A percentile compares a stretch with the other conserved stretches of the same genome.
These are phyloP conservation scores for Xylaria sp. DNA, from an alignment of 2,329 filamentous ascomycete species.

Conservation along the genomic window DNA sequence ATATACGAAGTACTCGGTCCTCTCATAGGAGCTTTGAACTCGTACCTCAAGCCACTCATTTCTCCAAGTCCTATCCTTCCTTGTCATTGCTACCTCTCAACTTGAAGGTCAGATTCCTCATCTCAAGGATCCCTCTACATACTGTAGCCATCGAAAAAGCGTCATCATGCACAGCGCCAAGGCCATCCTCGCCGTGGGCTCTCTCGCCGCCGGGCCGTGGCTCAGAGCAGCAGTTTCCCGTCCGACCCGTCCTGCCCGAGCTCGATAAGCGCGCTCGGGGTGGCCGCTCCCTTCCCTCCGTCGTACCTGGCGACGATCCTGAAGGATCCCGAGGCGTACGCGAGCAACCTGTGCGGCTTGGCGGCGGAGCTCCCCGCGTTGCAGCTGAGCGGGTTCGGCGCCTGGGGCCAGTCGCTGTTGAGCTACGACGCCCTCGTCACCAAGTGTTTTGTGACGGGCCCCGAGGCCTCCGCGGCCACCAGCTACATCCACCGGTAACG, in stretches of 20 bases:
- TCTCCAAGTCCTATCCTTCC: no score
- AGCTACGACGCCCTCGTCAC: conserved; percentile 13
- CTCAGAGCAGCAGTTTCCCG: neutral
- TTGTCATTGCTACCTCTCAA: no score
- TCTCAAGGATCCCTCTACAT: no score
- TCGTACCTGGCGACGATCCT: neutral
- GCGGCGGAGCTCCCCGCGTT: neutral
- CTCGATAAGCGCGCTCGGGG: neutral
- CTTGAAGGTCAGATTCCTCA: no score
- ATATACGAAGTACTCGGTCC: no score
- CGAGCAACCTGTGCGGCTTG: neutral
- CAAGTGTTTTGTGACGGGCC: conserved; percentile 11
- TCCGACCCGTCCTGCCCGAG: conserved; percentile 11
- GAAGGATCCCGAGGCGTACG: conserved; percentile 1
- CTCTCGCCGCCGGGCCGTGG: conserved; percentile 2
- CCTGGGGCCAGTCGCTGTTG: neutral
- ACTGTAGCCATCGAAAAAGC: no score
- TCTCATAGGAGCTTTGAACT: no score
- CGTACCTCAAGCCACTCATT: no score
- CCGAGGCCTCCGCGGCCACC: conserved; percentile 4
- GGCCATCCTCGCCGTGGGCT: conserved; percentile 1
- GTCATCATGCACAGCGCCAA: conserved; percentile 7
- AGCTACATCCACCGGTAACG: neutral
- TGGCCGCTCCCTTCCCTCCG: neutral
- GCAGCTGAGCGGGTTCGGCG: neutral